Evolutionary conservation across 2,329 filamentous ascomycete genomes (phyloP).

Genomic region (Arthrobotrys entomopaga): DNA sequence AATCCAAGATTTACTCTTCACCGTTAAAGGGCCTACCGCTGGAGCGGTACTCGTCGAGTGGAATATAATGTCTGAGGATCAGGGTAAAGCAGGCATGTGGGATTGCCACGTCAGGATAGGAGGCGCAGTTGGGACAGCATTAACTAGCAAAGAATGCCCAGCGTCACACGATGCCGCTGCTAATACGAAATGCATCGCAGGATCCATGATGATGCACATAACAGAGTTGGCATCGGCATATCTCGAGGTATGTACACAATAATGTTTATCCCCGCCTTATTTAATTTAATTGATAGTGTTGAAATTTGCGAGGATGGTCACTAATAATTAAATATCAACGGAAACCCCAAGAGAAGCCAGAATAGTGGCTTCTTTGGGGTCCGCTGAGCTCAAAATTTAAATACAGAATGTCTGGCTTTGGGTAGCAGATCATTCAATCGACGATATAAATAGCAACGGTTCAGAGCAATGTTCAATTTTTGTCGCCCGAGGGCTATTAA

Average conservation of each 20-base stretch:
- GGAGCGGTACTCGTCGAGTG: slow-evolving; percentile 77
- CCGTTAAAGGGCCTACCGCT: slow-evolving; percentile 72
- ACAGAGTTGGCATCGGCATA: slow-evolving; percentile 60
- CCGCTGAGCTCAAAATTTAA: background rate
- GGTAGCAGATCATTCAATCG: slow-evolving; percentile 63
- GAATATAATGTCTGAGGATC: slow-evolving; percentile 68
- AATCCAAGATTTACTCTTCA: slow-evolving; percentile 76
- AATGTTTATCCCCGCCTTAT: background rate
- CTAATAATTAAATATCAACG: no score
- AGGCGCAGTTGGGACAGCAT: slow-evolving; percentile 66
- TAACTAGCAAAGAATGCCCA: slow-evolving; percentile 64
- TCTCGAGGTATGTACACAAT: slow-evolving; percentile 59
- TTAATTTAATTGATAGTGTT: no score
- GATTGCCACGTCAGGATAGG: slow-evolving; percentile 60
- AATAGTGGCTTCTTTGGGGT: no score
- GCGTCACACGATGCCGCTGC: slow-evolving; percentile 58
- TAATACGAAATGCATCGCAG: slow-evolving; percentile 60
- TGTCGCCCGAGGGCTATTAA: slow-evolving; percentile 59
- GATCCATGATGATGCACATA: slow-evolving; percentile 62
- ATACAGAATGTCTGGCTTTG: slow-evolving; percentile 68
- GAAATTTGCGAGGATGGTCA: no score
- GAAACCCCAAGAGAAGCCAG: no score
- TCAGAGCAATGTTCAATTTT: slow-evolving; percentile 58
- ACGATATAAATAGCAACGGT: background rate
- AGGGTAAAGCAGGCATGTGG: slow-evolving; percentile 66